phyloP scores from a whole-genome alignment of 371 early-diverging fungal species.

The Mucor racemosus region DNA sequence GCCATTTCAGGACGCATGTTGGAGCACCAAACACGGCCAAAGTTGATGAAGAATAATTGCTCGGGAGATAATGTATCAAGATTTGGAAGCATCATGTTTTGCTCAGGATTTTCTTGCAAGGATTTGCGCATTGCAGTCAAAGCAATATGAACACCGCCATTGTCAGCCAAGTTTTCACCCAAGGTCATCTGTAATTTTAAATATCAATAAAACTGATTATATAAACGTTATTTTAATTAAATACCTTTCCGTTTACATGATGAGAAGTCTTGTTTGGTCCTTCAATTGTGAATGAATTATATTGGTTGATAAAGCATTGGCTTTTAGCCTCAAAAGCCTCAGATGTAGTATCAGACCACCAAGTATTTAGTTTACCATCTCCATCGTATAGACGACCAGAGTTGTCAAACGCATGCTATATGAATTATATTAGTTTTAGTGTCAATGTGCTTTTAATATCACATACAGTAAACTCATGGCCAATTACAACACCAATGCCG shows the following conservation, averaged over 20 bases:
- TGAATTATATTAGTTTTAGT: neutral
- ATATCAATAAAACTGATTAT: no score
- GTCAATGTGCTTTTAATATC: neutral
- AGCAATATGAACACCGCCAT: constrained; percentile 64
- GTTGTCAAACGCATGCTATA: constrained; percentile 54
- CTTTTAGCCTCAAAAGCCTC: constrained; percentile 54
- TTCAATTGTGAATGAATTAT: constrained; percentile 49
- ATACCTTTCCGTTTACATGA: constrained; percentile 57
- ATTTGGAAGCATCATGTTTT: constrained; percentile 13
- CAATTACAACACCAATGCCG: constrained; percentile 62
- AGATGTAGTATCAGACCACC: constrained; percentile 69
- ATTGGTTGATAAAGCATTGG: constrained; percentile 72
- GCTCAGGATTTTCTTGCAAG: constrained; percentile 20
- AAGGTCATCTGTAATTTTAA: constrained; percentile 48
- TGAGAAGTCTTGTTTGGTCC: constrained; percentile 29
- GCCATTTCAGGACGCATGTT: constrained; percentile 34
- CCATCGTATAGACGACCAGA: constrained; percentile 61
- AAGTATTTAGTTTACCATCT: constrained; percentile 48
- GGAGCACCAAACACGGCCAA: constrained; percentile 49
- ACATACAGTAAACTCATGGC: constrained; percentile 66
- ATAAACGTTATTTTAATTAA: no score
- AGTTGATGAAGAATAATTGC: constrained; percentile 52
- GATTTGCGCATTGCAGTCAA: constrained; percentile 28
- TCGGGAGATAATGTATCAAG: constrained; percentile 36
- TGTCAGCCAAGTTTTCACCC: constrained; percentile 79